Evolutionary conservation across 495 filamentous ascomycete species (phyloP).

Genomic region (Penicillium angulare): DNA sequence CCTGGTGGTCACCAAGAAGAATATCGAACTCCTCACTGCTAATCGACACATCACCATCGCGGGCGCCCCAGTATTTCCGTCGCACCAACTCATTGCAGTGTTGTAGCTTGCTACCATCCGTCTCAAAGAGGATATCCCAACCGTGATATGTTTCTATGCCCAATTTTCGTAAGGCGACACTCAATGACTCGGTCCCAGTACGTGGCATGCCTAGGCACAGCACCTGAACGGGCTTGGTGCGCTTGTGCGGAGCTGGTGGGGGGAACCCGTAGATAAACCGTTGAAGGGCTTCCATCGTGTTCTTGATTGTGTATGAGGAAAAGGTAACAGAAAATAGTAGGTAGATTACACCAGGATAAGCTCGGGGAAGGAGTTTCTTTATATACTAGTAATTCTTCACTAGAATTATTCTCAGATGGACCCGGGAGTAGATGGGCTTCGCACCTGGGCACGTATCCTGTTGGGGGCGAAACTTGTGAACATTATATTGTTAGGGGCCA

Average conservation of each 20-base stretch:
- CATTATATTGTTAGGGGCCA: no score
- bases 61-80: slow-evolving; percentile 3
- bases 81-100: slow-evolving; percentile 3
- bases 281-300: slow-evolving; percentile 7
- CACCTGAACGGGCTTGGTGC: slow-evolving; percentile 15
- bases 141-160: slow-evolving; percentile 16
- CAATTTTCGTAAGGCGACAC: slow-evolving; percentile 2
- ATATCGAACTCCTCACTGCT: slow-evolving; percentile 3
- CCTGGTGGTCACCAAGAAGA: slow-evolving; percentile 3
- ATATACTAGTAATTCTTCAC: no score
- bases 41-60: no score
- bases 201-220: slow-evolving; percentile 17
- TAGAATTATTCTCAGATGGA: no score
- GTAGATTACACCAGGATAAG: no score
- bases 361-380: no score
- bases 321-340: no score
- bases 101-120: slow-evolving; percentile 11
- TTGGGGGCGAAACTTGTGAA: no score
- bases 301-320: no score
- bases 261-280: slow-evolving; percentile 11
- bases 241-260: slow-evolving; percentile 8
- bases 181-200: slow-evolving; percentile 16
- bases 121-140: no score
- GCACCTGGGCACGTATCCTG: no score
- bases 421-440: no score